phyloP scores from a whole-genome alignment of 345 rosid genomes.

The Rhizophora mangle region DNA sequence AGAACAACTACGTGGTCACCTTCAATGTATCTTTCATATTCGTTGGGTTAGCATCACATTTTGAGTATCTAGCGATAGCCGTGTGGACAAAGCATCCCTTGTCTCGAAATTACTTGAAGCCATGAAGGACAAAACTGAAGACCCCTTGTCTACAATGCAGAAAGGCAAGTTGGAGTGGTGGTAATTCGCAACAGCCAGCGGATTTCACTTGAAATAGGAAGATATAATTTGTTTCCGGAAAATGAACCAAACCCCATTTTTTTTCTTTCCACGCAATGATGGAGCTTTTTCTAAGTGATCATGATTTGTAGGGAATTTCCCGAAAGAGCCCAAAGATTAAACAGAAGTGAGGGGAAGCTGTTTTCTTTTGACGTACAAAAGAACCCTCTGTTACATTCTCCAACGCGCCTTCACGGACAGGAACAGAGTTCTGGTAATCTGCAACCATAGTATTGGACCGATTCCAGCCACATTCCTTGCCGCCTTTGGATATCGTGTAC shows the following conservation, averaged over 20 bases:
- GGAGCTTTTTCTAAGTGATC: conserved; percentile 40
- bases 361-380: conserved; percentile 10
- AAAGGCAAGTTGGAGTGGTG: background rate
- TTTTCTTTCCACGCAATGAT: conserved; percentile 39
- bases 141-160: conserved; percentile 7
- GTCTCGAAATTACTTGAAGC: conserved; percentile 11
- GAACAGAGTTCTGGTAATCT: no score
- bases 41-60: background rate
- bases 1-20: conserved; percentile 16
- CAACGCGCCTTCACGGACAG: no score
- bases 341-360: conserved; percentile 9
- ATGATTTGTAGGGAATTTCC: conserved; percentile 39
- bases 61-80: conserved; percentile 7
- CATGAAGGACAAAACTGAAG: conserved; percentile 7
- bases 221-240: conserved; percentile 12
- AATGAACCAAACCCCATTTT: conserved; percentile 13
- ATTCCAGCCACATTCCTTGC: no score
- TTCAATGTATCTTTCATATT: conserved; percentile 9
- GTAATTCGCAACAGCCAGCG: conserved; percentile 14
- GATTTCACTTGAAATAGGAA: conserved; percentile 29
- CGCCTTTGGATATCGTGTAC: no score
- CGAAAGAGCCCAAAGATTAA: conserved; percentile 20
- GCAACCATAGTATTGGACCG: no score
- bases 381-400: no score
- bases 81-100: conserved; percentile 21